phyloP scores from a whole-genome alignment of 2,329 filamentous ascomycete species.

The Trichoderma arundinaceum region DNA sequence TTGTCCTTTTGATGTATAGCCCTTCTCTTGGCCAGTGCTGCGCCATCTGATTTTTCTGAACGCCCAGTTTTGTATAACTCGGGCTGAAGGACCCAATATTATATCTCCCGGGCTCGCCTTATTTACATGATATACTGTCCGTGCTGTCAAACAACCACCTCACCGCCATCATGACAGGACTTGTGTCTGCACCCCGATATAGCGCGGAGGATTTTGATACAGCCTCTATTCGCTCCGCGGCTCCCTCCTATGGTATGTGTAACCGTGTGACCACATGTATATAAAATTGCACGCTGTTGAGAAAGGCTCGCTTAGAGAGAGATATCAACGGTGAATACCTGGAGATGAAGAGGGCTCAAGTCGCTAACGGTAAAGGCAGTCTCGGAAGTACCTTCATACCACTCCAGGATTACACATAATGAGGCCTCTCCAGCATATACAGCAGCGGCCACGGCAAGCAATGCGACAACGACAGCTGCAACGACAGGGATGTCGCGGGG shows the following conservation, averaged over 20 bases:
- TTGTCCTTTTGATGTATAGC: neutral
- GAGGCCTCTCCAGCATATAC: conserved; percentile 60
- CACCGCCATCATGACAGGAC: conserved; percentile 42
- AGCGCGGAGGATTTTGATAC: conserved; percentile 67
- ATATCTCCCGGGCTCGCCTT: neutral
- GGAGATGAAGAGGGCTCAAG: neutral
- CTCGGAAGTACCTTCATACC: conserved; percentile 69
- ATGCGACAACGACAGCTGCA: conserved; percentile 9
- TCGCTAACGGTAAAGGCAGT: conserved; percentile 45
- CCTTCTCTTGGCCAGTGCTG: neutral
- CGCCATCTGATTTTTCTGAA: neutral
- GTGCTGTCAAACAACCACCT: neutral
- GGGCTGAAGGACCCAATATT: neutral
- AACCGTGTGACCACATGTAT: neutral
- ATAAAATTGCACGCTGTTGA: neutral
- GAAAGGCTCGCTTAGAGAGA: neutral
- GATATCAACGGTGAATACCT: neutral
- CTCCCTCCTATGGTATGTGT: conserved; percentile 69
- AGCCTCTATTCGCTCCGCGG: conserved; percentile 68
- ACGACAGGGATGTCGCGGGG: conserved; percentile 3
- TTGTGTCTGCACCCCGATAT: conserved; percentile 44
- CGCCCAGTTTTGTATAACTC: neutral
- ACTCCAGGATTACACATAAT: conserved; percentile 57
- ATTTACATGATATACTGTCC: neutral
- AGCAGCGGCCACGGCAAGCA: conserved; percentile 40